Evolutionary conservation across 495 filamentous ascomycete genomes (phyloP).

Genomic region (Thermothielavioides terrestris): DNA sequence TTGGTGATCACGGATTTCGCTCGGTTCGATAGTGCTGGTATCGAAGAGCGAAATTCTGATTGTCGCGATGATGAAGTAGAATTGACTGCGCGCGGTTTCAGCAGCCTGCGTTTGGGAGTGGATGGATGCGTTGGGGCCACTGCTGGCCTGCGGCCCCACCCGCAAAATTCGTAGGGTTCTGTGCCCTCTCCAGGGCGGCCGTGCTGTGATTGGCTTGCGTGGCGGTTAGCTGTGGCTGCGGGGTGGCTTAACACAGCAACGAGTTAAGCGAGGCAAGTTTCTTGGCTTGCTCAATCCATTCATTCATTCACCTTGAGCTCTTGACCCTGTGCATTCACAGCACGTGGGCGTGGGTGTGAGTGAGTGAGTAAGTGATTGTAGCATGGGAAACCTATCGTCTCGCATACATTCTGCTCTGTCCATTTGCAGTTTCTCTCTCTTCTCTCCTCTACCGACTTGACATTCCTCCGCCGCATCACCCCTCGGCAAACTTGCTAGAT

Average conservation of each 20-base stretch:
- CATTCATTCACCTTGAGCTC: no score
- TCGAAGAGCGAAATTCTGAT: slow-evolving; percentile 32
- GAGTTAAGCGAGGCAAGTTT: no score
- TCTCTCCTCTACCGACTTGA: no score
- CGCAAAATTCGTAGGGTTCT: slow-evolving; percentile 31
- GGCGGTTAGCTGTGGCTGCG: slow-evolving; percentile 6
- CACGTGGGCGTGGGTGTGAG: no score
- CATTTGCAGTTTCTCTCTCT: no score
- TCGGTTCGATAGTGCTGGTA: slow-evolving; percentile 30
- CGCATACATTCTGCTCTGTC: no score
- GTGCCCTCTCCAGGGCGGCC: slow-evolving; percentile 21
- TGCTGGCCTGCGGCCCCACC: slow-evolving; percentile 17
- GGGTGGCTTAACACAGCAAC: not conserved
- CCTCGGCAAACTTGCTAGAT: no score
- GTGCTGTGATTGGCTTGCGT: slow-evolving; percentile 10
- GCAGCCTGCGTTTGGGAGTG: slow-evolving; percentile 9
- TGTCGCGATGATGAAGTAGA: slow-evolving; percentile 27
- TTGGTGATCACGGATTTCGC: slow-evolving; percentile 30
- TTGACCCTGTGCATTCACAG: no score
- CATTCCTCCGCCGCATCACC: no score
- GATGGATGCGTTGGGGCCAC: slow-evolving; percentile 14
- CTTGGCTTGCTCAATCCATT: no score
- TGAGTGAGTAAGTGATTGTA: no score
- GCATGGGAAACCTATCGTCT: no score
- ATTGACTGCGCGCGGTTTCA: slow-evolving; percentile 20